Conservation (phyloP, 2,329 filamentous ascomycete genomes). For the Emergomyces pasteurianus region DNA sequence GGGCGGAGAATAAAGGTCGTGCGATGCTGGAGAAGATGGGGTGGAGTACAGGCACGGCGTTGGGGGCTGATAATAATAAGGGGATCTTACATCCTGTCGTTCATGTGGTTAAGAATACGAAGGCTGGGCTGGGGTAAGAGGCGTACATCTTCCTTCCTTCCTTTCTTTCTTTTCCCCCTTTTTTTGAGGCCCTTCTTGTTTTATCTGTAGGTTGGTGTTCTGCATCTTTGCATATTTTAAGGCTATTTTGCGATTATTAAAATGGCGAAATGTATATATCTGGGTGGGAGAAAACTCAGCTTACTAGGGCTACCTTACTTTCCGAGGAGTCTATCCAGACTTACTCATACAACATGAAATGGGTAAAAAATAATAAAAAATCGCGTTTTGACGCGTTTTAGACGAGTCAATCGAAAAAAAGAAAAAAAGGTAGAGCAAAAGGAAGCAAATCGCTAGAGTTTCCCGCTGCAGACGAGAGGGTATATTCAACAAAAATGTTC, state of each 20-base stretch:
- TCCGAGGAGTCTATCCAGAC: neutral
- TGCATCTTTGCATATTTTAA: neutral
- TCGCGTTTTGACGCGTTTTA: neutral
- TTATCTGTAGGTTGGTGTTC: neutral
- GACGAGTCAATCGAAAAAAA: neutral
- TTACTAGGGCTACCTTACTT: neutral
- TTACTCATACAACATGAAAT: neutral
- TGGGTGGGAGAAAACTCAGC: neutral
- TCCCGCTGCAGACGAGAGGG: neutral
- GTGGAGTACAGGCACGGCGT: slow-evolving; percentile 74
- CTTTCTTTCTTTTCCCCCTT: neutral
- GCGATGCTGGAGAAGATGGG: slow-evolving; percentile 95
- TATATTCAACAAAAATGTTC: neutral
- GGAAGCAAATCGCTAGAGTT: too few species aligned
- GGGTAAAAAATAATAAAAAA: neutral
- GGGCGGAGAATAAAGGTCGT: slow-evolving; percentile 68
- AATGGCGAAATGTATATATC: neutral
- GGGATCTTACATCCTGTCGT: slow-evolving; percentile 77
- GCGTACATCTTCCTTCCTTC: too few species aligned
- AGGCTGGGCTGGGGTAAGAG: slow-evolving; percentile 63
- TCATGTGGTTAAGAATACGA: slow-evolving; percentile 76
- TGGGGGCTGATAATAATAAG: slow-evolving; percentile 73
- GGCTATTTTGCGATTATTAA: neutral
- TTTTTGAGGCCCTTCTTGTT: neutral
- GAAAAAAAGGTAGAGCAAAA: too few species aligned